Evolutionary conservation across 495 filamentous ascomycete genomes (phyloP), one percentile per base, ranked within the genome.

Genomic region (Margaritispora aquatica): DNA sequence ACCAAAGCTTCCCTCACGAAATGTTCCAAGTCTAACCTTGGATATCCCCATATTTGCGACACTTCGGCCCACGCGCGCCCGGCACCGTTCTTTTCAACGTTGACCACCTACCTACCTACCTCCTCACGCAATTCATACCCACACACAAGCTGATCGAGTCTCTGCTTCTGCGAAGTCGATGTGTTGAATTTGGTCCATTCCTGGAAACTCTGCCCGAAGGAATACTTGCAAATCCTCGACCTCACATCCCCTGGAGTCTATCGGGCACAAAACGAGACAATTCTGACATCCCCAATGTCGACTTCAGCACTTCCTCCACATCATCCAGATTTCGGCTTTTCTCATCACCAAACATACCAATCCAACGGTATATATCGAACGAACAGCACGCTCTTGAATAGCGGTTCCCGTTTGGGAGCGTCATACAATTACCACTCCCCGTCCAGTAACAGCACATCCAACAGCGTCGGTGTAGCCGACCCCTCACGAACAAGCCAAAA

Each of bases 221-320:
- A n/a, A n/a, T n/a, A n/a, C n/a, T n/a, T n/a, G n/a, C n/a, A n/a
- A n/a, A n/a, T n/a, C n/a, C n/a, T n/a, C n/a, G n/a, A n/a, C 22
- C 38, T 44, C 8, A 3, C 54, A 34, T 24, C 57, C 61, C 55
- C 55, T 56, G 60, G 59, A 60, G 58, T 58, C 57, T 61, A 29
- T 54, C 22, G 55, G 58, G 48, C 62, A 56, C 58, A 55, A 64
- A 66, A 62, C 56, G 55, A 53, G 55, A 53, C 61, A 51, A 34
- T 55, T 55, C 58, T 29, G 54, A 48, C 26, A 50, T 59, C 53
- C 60, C 68, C 67, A 68, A 95, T 95, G 90, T 93, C 90, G 75
- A 91, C 89, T 19, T 92, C 89, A 50, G 89, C 88, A 63, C 82
- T 82, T 63, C 73, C 75, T 61, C 70, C 69, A 24, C 87, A 87